phyloP scores from a whole-genome alignment of 257 asterid genomes.

The Solanum bulbocastanum region DNA sequence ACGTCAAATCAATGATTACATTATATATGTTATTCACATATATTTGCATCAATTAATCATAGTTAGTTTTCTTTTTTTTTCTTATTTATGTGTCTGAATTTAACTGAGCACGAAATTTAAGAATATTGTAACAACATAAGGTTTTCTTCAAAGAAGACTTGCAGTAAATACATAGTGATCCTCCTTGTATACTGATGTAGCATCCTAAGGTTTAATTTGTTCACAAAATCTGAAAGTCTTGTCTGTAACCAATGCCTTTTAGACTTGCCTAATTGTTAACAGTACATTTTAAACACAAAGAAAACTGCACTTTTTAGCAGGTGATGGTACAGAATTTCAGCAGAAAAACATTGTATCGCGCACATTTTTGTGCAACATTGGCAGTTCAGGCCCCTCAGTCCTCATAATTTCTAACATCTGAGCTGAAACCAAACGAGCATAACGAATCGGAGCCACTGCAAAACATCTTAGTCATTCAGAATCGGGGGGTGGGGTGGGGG shows the following conservation, averaged over 20 bases:
- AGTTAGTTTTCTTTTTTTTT: not conserved
- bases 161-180: not conserved
- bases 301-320: not conserved
- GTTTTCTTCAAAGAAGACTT: not conserved
- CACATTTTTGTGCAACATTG: constrained; percentile 29
- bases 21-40: not conserved
- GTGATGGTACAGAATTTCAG: not conserved
- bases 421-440: constrained; percentile 33
- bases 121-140: not conserved
- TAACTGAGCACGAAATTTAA: not conserved
- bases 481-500: not conserved
- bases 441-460: constrained; percentile 45
- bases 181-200: not conserved
- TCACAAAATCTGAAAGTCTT: not conserved
- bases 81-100: not conserved
- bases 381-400: constrained; percentile 21
- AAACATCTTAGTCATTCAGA: not conserved
- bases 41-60: not conserved
- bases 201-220: not conserved
- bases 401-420: constrained; percentile 20
- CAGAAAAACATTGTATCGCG: constrained; percentile 35
- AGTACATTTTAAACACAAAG: not conserved
- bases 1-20: not conserved
- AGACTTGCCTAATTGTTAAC: not conserved
- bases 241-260: not conserved